Conservation (phyloP, 257 asterid species). For the Solanum stenotomum region DNA sequence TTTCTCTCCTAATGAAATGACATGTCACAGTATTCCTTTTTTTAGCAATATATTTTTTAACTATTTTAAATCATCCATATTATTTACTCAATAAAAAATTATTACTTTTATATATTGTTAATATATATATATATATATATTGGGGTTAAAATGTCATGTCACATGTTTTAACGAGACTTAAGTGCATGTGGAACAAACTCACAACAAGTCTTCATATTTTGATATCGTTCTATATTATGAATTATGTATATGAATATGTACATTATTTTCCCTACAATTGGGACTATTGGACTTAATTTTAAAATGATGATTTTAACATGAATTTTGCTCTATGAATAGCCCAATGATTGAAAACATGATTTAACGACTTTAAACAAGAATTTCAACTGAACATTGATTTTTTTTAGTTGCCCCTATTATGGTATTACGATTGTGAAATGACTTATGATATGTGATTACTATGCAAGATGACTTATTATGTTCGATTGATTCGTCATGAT, state of each 20-base stretch:
- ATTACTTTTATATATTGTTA: no score
- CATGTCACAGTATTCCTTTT: no score
- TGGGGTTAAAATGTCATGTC: no score
- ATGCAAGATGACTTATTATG: background rate
- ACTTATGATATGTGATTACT: background rate
- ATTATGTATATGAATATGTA: background rate
- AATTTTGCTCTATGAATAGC: background rate
- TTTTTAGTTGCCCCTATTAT: background rate
- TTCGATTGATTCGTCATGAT: background rate
- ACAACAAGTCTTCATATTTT: no score
- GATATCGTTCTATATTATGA: no score
- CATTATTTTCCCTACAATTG: background rate
- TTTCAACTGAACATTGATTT: background rate
- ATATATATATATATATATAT: no score
- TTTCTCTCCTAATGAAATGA: no score
- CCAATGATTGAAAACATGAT: background rate
- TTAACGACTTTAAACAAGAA: background rate
- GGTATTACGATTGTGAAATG: background rate
- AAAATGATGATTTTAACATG: background rate
- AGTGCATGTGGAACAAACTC: no score
- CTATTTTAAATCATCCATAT: no score
- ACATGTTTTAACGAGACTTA: no score
- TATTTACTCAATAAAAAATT: no score
- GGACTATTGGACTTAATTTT: background rate
- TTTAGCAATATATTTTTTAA: no score